phyloP scores from a whole-genome alignment of 73 alveolate genomes.

The Paraurostyla sp. region DNA sequence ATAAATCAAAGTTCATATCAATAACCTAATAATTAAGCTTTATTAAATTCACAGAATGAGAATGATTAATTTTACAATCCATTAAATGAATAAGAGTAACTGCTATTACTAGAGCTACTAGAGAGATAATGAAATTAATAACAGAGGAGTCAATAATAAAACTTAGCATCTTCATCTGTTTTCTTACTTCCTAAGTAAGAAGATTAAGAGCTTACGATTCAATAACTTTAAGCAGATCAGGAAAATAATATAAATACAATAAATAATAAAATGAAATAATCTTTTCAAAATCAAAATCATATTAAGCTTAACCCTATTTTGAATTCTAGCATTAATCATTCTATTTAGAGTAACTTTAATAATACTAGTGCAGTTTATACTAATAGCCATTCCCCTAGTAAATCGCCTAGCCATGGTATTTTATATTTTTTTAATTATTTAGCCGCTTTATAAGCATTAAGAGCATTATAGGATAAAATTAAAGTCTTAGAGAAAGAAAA shows the following conservation, averaged over 20 bases:
- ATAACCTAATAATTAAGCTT: neutral
- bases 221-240: neutral
- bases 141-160: neutral
- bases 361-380: neutral
- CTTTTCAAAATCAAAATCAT: neutral
- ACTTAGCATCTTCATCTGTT: constrained; percentile 3
- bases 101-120: neutral
- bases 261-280: neutral
- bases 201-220: neutral
- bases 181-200: neutral
- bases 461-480: constrained; percentile 14
- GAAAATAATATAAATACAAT: neutral
- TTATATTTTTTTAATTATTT: neutral
- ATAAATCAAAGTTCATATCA: neutral
- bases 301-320: neutral
- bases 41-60: neutral
- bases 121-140: neutral
- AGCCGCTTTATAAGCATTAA: constrained; percentile 14
- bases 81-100: constrained; percentile 7
- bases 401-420: constrained; percentile 39
- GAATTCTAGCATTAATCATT: neutral
- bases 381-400: neutral
- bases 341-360: neutral
- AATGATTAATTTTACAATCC: neutral
- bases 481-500: constrained; percentile 28